These are phyloP conservation scores for Solanum ossicruentum DNA, from an alignment of 257 asterid genomes.

Conservation along the genomic window DNA sequence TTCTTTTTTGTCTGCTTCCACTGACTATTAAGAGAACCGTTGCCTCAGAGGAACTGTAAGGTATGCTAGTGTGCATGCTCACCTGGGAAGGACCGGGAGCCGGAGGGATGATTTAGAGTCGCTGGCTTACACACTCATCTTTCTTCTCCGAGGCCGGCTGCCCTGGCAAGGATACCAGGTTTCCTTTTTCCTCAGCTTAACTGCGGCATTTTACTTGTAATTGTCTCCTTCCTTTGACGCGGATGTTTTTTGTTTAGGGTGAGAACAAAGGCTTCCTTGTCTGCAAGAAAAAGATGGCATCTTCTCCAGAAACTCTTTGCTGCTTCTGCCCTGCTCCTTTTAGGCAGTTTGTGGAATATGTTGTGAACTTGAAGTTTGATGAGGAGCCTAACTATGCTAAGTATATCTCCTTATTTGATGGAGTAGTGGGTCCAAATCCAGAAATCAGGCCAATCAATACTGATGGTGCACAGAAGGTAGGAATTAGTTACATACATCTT, in stretches of 20 bases:
- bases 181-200: background rate
- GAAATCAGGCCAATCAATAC: conserved; percentile 45
- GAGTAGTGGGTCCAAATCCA: conserved; percentile 46
- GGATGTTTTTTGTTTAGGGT: conserved; percentile 18
- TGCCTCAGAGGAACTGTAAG: conserved; percentile 49
- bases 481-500: background rate
- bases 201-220: background rate
- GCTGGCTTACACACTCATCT: conserved; percentile 47
- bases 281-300: conserved; percentile 52
- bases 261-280: conserved; percentile 48
- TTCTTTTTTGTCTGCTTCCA: background rate
- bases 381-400: conserved; percentile 55
- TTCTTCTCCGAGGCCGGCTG: conserved; percentile 45
- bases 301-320: conserved; percentile 47
- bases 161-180: conserved; percentile 70
- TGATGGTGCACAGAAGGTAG: conserved; percentile 62
- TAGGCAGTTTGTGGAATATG: conserved; percentile 33
- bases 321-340: conserved; percentile 44
- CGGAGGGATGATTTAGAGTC: conserved; percentile 58
- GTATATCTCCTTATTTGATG: conserved; percentile 40
- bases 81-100: conserved; percentile 58
- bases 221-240: background rate
- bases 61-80: conserved; percentile 59
- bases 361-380: conserved; percentile 43
- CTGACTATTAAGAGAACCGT: conserved; percentile 1